Conservation (phyloP, 2,329 filamentous ascomycete genomes). For the Verruconis gallopava region DNA sequence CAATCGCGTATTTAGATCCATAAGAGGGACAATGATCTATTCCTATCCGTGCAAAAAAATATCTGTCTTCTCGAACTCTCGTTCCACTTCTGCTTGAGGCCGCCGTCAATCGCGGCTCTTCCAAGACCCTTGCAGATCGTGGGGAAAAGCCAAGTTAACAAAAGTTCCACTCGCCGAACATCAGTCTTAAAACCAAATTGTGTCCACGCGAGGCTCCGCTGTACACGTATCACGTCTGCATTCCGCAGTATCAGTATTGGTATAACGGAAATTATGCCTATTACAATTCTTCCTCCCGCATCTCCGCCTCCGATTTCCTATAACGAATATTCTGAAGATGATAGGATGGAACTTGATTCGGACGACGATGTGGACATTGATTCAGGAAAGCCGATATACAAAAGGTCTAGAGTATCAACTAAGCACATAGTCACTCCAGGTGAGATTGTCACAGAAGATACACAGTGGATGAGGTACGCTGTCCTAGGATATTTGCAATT, state of each 20-base stretch:
- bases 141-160: too few species aligned
- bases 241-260: too few species aligned
- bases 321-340: slow-evolving; percentile 20
- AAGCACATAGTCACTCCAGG: slow-evolving; percentile 70
- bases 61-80: too few species aligned
- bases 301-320: slow-evolving; percentile 20
- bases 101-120: too few species aligned
- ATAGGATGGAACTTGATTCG: slow-evolving; percentile 22
- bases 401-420: slow-evolving; percentile 23
- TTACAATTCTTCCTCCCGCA: slow-evolving; percentile 44
- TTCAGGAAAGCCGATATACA: slow-evolving; percentile 29
- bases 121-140: too few species aligned
- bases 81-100: too few species aligned
- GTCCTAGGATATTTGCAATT: background rate
- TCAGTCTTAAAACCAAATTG: background rate
- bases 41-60: too few species aligned
- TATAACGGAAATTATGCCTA: slow-evolving; percentile 45
- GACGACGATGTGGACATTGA: slow-evolving; percentile 38
- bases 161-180: background rate
- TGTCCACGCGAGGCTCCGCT: background rate
- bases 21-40: too few species aligned
- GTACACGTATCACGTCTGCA: background rate
- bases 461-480: slow-evolving; percentile 71
- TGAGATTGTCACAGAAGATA: slow-evolving; percentile 73
- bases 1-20: too few species aligned